phyloP scores from a whole-genome alignment of 345 rosid genomes.

The Barbarea vulgaris region DNA sequence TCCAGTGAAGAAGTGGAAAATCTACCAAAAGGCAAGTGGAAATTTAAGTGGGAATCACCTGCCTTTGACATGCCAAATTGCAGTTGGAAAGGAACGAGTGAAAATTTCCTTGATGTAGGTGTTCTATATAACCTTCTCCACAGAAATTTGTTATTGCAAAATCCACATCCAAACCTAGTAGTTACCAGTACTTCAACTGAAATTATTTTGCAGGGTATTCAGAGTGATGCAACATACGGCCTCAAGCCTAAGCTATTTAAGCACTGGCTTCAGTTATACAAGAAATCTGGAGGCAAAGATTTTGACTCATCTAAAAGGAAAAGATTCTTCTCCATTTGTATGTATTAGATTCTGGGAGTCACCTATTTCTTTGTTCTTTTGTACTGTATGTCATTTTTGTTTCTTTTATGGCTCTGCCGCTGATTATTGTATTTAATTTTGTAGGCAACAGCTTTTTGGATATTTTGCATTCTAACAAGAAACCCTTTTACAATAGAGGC shows the following conservation, averaged over 20 bases:
- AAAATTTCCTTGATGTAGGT: conserved; percentile 62
- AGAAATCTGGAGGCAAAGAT: conserved; percentile 61
- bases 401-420: conserved; percentile 26
- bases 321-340: conserved; percentile 80
- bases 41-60: conserved; percentile 75
- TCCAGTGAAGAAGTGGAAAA: conserved; percentile 59
- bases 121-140: conserved; percentile 19
- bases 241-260: conserved; percentile 73
- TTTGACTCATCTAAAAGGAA: conserved; percentile 71
- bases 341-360: conserved; percentile 37
- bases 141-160: neutral
- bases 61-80: conserved; percentile 65
- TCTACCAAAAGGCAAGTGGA: conserved; percentile 59
- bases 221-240: conserved; percentile 46
- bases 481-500: conserved; percentile 78
- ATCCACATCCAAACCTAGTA: neutral
- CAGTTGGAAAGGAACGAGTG: conserved; percentile 76
- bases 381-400: conserved; percentile 8
- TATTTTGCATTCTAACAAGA: conserved; percentile 82
- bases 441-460: conserved; percentile 80
- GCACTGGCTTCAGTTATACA: conserved; percentile 74
- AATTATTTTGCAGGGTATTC: conserved; percentile 50
- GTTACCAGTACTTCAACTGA: neutral
- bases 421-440: conserved; percentile 30
- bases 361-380: neutral